Conservation (phyloP, 208 protist species). For the Perkinsela sp. region DNA sequence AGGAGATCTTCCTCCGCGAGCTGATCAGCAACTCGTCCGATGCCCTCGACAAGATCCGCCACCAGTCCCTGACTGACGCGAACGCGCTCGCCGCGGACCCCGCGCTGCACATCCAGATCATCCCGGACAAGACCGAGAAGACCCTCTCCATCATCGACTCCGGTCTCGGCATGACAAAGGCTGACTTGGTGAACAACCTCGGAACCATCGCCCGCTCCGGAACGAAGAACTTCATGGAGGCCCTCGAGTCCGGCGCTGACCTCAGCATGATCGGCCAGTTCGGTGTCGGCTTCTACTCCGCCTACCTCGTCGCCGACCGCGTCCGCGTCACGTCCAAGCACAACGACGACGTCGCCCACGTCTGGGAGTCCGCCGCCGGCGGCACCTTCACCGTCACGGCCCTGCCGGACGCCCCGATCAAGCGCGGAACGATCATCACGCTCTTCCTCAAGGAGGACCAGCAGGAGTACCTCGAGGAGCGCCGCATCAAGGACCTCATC, state of each 20-base stretch:
- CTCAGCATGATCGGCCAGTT: constrained; percentile 97
- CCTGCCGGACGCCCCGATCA: constrained; percentile 33
- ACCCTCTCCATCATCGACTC: constrained; percentile 81
- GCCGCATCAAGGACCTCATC: constrained; percentile 80
- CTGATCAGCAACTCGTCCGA: constrained; percentile 94
- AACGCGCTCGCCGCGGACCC: constrained; percentile 55
- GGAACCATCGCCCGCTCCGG: constrained; percentile 94
- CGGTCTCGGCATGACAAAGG: constrained; percentile 97
- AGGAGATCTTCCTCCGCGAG: constrained; percentile 96
- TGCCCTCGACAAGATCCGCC: constrained; percentile 92
- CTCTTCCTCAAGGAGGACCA: constrained; percentile 92
- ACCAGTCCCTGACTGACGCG: constrained; percentile 76
- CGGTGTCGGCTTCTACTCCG: constrained; percentile 98
- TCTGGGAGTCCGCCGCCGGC: constrained; percentile 88
- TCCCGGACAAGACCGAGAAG: constrained; percentile 79
- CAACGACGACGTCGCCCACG: constrained; percentile 83
- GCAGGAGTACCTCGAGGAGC: constrained; percentile 77
- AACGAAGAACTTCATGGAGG: constrained; percentile 95
- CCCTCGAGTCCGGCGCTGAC: constrained; percentile 78
- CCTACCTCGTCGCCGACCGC: constrained; percentile 88
- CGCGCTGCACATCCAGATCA: constrained; percentile 80
- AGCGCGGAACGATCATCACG: constrained; percentile 82
- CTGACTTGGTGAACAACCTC: constrained; percentile 90
- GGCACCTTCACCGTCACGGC: constrained; percentile 84
- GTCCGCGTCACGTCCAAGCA: constrained; percentile 88